Evolutionary conservation across 257 asterid genomes (phyloP).

Genomic region (Solanum arcanum): DNA sequence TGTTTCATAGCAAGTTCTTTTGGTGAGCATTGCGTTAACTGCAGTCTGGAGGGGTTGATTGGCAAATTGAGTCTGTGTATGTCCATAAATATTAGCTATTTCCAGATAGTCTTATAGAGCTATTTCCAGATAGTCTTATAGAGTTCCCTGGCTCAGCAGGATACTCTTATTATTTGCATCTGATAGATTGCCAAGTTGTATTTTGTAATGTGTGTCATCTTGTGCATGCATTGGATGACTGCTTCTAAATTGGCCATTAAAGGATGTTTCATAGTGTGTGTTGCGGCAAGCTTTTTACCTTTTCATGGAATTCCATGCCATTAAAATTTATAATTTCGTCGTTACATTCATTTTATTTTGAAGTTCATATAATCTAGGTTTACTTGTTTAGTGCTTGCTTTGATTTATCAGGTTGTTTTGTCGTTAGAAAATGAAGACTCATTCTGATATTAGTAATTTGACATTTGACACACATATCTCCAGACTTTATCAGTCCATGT

Average conservation of each 20-base stretch:
- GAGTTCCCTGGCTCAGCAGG: background rate
- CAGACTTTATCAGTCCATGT: background rate
- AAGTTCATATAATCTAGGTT: background rate
- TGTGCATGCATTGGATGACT: background rate
- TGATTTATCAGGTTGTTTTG: background rate
- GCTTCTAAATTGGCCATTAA: background rate
- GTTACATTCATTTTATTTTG: background rate
- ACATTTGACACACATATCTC: background rate
- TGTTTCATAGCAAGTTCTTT: background rate
- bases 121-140: background rate
- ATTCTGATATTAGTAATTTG: background rate
- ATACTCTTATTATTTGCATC: background rate
- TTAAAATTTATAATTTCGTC: background rate
- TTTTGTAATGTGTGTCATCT: background rate
- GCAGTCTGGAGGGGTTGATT: background rate
- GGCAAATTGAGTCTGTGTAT: background rate
- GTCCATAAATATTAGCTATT: background rate
- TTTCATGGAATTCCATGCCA: background rate
- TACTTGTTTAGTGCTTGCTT: background rate
- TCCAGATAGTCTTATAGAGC: no score
- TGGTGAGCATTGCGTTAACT: background rate
- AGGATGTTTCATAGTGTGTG: background rate
- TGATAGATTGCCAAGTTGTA: background rate
- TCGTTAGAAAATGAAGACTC: background rate
- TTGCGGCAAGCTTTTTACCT: background rate